Percentiles rank a stretch among this genome's conserved stretches.
These are phyloP conservation scores for Cadophora luteo-olivacea DNA, from an alignment of 2,329 filamentous ascomycete species.

Conservation along the genomic window DNA sequence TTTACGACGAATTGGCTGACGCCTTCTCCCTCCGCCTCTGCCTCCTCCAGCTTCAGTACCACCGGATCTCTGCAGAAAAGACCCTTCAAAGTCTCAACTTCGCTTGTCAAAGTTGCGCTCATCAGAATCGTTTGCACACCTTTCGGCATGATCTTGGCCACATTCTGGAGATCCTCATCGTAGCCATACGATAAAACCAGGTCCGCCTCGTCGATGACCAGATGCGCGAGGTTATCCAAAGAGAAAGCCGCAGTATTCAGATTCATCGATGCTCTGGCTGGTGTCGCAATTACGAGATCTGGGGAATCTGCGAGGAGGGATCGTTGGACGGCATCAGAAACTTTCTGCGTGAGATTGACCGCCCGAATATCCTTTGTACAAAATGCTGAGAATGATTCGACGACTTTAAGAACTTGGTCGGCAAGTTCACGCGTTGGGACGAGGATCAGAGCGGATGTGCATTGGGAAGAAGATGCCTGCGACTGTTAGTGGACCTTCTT, in stretches of 20 bases:
- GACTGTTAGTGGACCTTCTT: conserved; percentile 28
- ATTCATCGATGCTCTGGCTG: conserved; percentile 80
- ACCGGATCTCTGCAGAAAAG: conserved; percentile 85
- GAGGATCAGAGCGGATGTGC: conserved; percentile 81
- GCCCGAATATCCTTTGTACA: conserved; percentile 84
- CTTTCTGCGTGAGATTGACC: conserved; percentile 88
- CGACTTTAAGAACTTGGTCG: conserved; percentile 83
- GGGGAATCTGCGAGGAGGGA: conserved; percentile 85
- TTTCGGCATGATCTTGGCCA: conserved; percentile 80
- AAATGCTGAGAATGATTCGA: conserved; percentile 79
- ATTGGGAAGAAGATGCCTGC: conserved; percentile 57
- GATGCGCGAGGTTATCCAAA: conserved; percentile 69
- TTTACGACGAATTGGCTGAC: conserved; percentile 89
- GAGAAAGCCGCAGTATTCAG: conserved; percentile 75
- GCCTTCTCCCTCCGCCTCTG: conserved; percentile 76
- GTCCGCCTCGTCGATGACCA: conserved; percentile 95
- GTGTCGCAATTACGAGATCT: conserved; percentile 90
- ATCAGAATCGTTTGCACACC: conserved; percentile 91
- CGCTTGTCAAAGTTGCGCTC: conserved; percentile 88
- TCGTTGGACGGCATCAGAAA: conserved; percentile 86
- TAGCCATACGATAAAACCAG: conserved; percentile 94
- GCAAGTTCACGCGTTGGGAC: conserved; percentile 95
- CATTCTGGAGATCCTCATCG: conserved; percentile 83
- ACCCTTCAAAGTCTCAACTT: conserved; percentile 83
- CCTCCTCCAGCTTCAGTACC: conserved; percentile 81